A percentile compares a stretch with the other conserved stretches of the same genome.
These are phyloP conservation scores for Barnettozyma sp. DNA, from an alignment of 805 yeast species.

Conservation along the genomic window DNA sequence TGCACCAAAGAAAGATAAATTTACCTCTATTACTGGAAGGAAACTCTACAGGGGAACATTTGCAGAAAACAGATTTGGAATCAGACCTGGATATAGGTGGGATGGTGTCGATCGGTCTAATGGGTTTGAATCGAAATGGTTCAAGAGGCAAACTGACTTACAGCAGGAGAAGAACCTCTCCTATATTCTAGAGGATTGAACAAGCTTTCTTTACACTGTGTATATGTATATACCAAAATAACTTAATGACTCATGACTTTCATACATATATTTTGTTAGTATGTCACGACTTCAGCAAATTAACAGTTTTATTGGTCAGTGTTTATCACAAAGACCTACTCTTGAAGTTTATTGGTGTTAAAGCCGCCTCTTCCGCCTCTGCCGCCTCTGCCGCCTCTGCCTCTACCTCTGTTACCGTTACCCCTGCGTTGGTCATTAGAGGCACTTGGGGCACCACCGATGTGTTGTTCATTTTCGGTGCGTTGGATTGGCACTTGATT, in stretches of 20 bases:
- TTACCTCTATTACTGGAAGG: constrained; percentile 38
- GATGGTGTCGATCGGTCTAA: constrained; percentile 87
- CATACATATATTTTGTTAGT: too few species aligned
- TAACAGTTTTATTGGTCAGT: too few species aligned
- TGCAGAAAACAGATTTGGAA: constrained; percentile 67
- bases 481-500: too few species aligned
- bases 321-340: background rate
- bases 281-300: too few species aligned
- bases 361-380: too few species aligned
- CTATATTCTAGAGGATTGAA: constrained; percentile 34
- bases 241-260: too few species aligned
- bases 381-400: constrained; percentile 21
- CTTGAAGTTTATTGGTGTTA: too few species aligned
- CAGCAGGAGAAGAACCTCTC: constrained; percentile 27
- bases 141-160: constrained; percentile 35
- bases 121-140: constrained; percentile 68
- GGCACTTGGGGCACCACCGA: background rate
- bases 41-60: constrained; percentile 47
- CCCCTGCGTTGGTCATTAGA: background rate
- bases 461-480: too few species aligned
- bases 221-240: too few species aligned
- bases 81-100: constrained; percentile 81
- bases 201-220: background rate
- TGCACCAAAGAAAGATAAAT: constrained; percentile 20
- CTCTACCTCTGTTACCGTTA: constrained; percentile 14